A percentile compares a stretch with the other conserved stretches of the same genome.
Conservation (phyloP, 169 alveolate species). For the Fabrea salina region DNA sequence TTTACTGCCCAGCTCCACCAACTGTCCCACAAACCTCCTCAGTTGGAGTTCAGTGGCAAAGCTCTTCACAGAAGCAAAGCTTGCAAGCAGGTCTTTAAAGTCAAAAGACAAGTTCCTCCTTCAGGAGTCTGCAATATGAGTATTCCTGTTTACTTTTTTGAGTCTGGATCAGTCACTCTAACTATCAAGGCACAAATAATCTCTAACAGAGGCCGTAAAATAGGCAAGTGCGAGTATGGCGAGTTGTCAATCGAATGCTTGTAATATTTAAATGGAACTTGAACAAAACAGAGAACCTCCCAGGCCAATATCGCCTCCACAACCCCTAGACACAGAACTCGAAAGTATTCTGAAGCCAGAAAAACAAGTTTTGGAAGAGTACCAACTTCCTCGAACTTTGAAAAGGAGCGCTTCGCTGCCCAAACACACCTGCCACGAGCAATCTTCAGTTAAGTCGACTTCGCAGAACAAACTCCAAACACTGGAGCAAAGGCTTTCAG, state of each 20-base stretch:
- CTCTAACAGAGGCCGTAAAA: not conserved
- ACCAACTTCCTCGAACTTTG: too few relatives aligned
- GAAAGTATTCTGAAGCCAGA: too few relatives aligned
- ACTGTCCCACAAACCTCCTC: not conserved
- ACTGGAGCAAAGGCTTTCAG: slow-evolving; percentile 11
- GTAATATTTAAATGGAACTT: too few relatives aligned
- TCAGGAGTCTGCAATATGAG: slow-evolving; percentile 21
- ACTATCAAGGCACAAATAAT: not conserved
- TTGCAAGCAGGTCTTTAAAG: not conserved
- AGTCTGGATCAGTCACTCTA: not conserved
- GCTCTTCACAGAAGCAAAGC: not conserved
- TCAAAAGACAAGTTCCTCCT: not conserved
- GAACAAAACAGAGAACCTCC: too few relatives aligned
- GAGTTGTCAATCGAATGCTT: slow-evolving; percentile 13
- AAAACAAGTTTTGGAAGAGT: too few relatives aligned
- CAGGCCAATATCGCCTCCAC: too few relatives aligned
- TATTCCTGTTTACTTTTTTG: not conserved
- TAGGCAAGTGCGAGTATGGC: slow-evolving; percentile 16
- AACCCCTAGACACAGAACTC: too few relatives aligned
- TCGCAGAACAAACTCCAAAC: not conserved
- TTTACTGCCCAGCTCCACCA: not conserved
- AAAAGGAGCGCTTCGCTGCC: too few relatives aligned
- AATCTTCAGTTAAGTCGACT: too few relatives aligned
- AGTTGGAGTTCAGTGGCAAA: not conserved
- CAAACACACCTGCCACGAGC: too few relatives aligned